Percentiles rank a stretch among this genome's conserved stretches.
These are phyloP conservation scores for Talaromyces islandicus DNA, from an alignment of 2,329 filamentous ascomycete genomes.

Conservation along the genomic window DNA sequence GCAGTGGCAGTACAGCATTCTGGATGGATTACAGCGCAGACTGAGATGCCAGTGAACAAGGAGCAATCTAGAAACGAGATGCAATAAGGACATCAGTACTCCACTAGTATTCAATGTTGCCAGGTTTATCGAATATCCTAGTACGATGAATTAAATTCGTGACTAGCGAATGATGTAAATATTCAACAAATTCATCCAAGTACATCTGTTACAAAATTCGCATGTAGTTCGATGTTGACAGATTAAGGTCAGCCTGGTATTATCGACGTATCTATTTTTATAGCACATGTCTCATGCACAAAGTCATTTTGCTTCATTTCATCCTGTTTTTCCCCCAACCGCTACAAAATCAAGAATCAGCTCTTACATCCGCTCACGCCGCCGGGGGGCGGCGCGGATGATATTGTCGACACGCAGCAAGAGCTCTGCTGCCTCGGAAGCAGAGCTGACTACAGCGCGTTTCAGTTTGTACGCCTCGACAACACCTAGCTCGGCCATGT, in stretches of 20 bases:
- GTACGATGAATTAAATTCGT: no score
- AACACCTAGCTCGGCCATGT: slow-evolving; percentile 93
- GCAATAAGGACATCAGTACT: not conserved
- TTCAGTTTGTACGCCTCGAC: slow-evolving; percentile 99
- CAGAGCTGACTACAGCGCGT: slow-evolving; percentile 92
- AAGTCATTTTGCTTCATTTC: slow-evolving; percentile 3
- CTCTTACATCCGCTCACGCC: slow-evolving; percentile 64
- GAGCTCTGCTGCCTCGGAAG: slow-evolving; percentile 93
- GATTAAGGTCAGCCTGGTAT: slow-evolving; percentile 1
- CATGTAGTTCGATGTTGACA: no score
- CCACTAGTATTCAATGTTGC: not conserved
- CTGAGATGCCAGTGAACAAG: not conserved
- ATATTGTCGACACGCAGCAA: slow-evolving; percentile 95
- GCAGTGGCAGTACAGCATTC: not conserved
- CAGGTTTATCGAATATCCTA: not conserved
- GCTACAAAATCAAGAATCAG: not conserved
- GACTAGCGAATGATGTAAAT: not conserved
- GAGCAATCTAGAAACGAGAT: not conserved
- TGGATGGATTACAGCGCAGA: not conserved
- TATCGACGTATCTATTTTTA: slow-evolving; percentile 6
- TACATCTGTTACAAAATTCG: no score
- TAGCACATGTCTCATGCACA: slow-evolving; percentile 5
- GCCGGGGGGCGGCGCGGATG: slow-evolving; percentile 84
- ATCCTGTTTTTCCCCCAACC: slow-evolving; percentile 3
- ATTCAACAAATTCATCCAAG: not conserved